Evolutionary conservation across 495 filamentous ascomycete species (phyloP), one percentile per base, ranked within the genome.

Genomic region (Cercophora scortea): DNA sequence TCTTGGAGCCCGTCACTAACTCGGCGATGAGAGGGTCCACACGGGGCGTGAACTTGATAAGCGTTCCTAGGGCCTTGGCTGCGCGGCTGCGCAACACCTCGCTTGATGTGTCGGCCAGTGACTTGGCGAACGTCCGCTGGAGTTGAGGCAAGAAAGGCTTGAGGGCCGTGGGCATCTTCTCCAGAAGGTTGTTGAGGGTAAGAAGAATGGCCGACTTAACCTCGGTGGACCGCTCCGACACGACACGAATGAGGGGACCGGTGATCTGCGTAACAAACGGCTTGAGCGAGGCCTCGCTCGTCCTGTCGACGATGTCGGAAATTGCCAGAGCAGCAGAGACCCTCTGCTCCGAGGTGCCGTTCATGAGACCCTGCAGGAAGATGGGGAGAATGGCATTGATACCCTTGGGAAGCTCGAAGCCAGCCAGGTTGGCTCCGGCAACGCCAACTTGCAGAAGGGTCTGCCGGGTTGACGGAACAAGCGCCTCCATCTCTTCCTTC

Each of bases 61-160:
- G 71, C 36, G 93, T 97, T 45, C 94, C 94, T 53, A 98, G 73
- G 53, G 94, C 93, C 68, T 91, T 95, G n/a, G 93, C 94, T 48
- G 94, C 93, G 35, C 93, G 77, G 48, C 84, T 87, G 49, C 93
- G 82, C 55, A 97, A 71, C 15, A 89, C 72, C 51, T 96, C 94
- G 66, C 92, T 96, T 8, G 90, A 87, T 1, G 90, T 84, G 67
- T 98, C 93, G 0, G 93, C 93, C 17, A 98, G 75, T 47, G 89
- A 90, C 72, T 95, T 92, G 34, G 93, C 91, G 72, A 98, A 98
- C 0, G 93, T 97, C 33, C 93, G 79, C 69, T 98, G 93, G 36
- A 98, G 82, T 65, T 98, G 93, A 10, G 93, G 93, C 58, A 98
- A 63, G 82, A 98, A 98, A 3, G 93, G 93, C 69, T 96, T 97